These are phyloP conservation scores for Triticum aestivum DNA, from an alignment of 176 grass and related monocot species.

Conservation along the genomic window IWGSC_CS_RefSeq_v2.1 NC_057801.1:409756824-409757323, in stretches of 20 bases:
- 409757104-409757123: slow-evolving; percentile 61
- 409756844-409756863: slow-evolving; percentile 15
- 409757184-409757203: slow-evolving; percentile 55
- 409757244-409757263: slow-evolving; percentile 38
- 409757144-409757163: slow-evolving; percentile 57
- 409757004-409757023: slow-evolving; percentile 84
- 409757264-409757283: slow-evolving; percentile 31
- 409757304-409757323: slow-evolving; percentile 73
- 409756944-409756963: slow-evolving; percentile 9
- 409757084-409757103: slow-evolving; percentile 74
- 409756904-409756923: slow-evolving; percentile 7
- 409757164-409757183: slow-evolving; percentile 67
- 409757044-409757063: slow-evolving; percentile 78
- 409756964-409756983: slow-evolving; percentile 39
- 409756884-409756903: slow-evolving; percentile 56
- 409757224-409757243: slow-evolving; percentile 50
- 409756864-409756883: slow-evolving; percentile 51
- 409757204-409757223: slow-evolving; percentile 68
- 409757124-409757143: slow-evolving; percentile 67
- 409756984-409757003: slow-evolving; percentile 91
- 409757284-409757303: slow-evolving; percentile 65
- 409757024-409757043: slow-evolving; percentile 68
- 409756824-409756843: slow-evolving; percentile 10
- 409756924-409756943: slow-evolving; percentile 41
- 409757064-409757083: slow-evolving; percentile 58